phyloP scores from a whole-genome alignment of 306 rosid species.

The Dalbergia oliveri region DNA sequence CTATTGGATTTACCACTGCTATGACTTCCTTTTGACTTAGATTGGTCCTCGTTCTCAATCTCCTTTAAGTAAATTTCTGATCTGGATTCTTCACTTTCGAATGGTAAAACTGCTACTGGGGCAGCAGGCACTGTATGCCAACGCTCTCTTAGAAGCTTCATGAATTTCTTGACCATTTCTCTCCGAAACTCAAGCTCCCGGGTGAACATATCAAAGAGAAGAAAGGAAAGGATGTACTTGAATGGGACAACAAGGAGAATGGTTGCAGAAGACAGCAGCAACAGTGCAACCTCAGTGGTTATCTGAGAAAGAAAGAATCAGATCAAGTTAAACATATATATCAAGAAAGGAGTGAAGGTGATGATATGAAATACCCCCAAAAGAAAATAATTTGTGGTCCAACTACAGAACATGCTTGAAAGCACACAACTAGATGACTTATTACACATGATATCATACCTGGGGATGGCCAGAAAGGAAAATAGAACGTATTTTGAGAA shows the following conservation, averaged over 20 bases:
- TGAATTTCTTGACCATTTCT: constrained; percentile 77
- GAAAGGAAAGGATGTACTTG: constrained; percentile 77
- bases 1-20: constrained; percentile 51
- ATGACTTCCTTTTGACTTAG: constrained; percentile 58
- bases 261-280: constrained; percentile 68
- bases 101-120: constrained; percentile 88
- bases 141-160: constrained; percentile 71
- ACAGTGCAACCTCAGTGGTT: constrained; percentile 85
- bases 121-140: constrained; percentile 94
- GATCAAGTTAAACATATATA: constrained; percentile 36
- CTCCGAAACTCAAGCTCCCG: constrained; percentile 86
- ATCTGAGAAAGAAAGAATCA: constrained; percentile 60
- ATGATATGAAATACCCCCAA: background rate
- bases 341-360: constrained; percentile 22
- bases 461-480: constrained; percentile 93
- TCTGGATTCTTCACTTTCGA: constrained; percentile 58
- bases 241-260: constrained; percentile 76
- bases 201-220: constrained; percentile 83
- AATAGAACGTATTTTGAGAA: constrained; percentile 82
- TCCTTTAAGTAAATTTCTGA: constrained; percentile 56
- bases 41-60: constrained; percentile 52
- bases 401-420: constrained; percentile 4
- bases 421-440: constrained; percentile 30
- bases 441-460: constrained; percentile 56
- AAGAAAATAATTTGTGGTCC: constrained; percentile 4